Evolutionary conservation across 2,329 filamentous ascomycete genomes (phyloP).

Genomic region (Nemania serpens): DNA sequence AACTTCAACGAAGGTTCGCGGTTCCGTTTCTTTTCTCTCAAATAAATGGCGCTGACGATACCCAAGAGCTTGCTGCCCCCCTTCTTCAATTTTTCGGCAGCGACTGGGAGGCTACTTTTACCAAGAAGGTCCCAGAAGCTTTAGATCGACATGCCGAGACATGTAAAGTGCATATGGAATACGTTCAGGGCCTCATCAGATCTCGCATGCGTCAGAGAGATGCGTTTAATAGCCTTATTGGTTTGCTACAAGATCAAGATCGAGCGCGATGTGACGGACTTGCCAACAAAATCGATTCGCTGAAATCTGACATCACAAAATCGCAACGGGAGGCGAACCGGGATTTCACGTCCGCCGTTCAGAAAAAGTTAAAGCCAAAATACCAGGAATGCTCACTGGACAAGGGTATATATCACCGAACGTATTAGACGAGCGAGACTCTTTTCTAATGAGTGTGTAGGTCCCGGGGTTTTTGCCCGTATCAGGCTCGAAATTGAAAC

Average conservation of each 20-base stretch:
- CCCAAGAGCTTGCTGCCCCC: conserved; percentile 23
- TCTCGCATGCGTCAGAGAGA: conserved; percentile 3
- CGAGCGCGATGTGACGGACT: conserved; percentile 8
- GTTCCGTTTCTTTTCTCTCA: not conserved
- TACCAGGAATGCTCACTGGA: conserved; percentile 18
- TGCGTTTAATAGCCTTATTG: conserved; percentile 7
- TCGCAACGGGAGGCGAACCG: conserved; percentile 24
- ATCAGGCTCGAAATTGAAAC: conserved; percentile 19
- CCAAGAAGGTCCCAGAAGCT: conserved; percentile 21
- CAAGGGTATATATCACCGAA: conserved; percentile 7
- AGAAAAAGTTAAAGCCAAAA: conserved; percentile 7
- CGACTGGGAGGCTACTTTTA: conserved; percentile 23
- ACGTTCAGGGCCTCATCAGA: conserved; percentile 13
- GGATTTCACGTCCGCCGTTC: conserved; percentile 16
- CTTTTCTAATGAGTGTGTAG: conserved; percentile 6
- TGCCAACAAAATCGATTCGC: not conserved
- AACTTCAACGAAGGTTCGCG: conserved; percentile 32
- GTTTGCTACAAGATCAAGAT: conserved; percentile 22
- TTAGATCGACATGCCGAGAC: conserved; percentile 10
- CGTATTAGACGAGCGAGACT: not conserved
- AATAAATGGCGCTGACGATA: not conserved
- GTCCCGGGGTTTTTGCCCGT: conserved; percentile 27
- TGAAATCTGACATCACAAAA: conserved; percentile 10
- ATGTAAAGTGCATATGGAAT: not conserved
- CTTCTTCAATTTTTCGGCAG: conserved; percentile 16